Evolutionary conservation across 148 eudicot genomes (phyloP).

Genomic region (Chenopodium formosanum): DNA sequence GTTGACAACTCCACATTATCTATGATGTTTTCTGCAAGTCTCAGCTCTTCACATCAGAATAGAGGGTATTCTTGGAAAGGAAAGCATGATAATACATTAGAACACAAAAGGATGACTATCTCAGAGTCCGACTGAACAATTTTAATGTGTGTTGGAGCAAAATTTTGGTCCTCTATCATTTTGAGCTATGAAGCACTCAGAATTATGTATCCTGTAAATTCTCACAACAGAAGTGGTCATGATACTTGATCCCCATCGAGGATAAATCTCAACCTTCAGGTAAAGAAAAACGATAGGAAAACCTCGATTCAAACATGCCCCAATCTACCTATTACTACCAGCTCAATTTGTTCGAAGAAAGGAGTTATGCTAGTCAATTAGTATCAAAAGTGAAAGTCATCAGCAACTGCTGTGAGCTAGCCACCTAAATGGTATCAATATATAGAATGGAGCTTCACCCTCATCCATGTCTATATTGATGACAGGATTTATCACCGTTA

Average conservation of each 20-base stretch:
- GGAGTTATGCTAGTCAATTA: too few relatives aligned
- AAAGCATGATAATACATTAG: not conserved
- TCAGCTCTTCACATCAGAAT: not conserved
- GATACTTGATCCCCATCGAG: not conserved
- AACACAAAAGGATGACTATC: not conserved
- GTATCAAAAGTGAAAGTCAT: not conserved
- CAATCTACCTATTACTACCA: not conserved
- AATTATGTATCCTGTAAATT: not conserved
- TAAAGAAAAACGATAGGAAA: not conserved
- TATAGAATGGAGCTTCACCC: not conserved
- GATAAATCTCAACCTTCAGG: not conserved
- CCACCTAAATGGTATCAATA: not conserved
- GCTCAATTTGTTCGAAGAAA: not conserved
- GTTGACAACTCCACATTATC: not conserved
- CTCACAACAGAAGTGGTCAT: not conserved
- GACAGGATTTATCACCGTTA: not conserved
- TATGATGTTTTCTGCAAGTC: not conserved
- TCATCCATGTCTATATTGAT: not conserved
- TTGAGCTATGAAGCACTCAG: not conserved
- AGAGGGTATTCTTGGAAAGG: not conserved
- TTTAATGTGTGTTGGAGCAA: not conserved
- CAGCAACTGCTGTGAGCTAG: not conserved
- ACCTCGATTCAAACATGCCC: not conserved
- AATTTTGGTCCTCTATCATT: not conserved
- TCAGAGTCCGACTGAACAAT: not conserved